Percentiles rank a stretch among this genome's conserved stretches.
Conservation (phyloP, 176 grass and related monocot species). For the Cenchrus purpureus region DNA sequence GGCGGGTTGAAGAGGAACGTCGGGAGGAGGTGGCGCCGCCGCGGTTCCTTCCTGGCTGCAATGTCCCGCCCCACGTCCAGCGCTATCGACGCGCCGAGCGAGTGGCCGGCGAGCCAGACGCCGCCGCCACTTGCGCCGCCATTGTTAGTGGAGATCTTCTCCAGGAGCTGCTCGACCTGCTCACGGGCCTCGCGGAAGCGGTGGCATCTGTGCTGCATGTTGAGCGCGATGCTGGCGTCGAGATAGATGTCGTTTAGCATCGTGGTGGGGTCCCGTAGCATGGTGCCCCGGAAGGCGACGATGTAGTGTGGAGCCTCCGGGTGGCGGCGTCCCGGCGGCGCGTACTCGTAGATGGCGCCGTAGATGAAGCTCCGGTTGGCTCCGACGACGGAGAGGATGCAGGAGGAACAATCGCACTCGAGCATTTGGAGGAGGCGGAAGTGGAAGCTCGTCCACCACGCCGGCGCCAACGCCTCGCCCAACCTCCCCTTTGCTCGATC, state of each 20-base stretch:
- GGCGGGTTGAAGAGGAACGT: constrained; percentile 26
- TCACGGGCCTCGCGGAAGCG: not conserved
- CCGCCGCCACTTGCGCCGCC: not conserved
- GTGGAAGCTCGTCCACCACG: constrained; percentile 37
- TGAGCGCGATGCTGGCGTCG: not conserved
- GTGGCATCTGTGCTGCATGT: not conserved
- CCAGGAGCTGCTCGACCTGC: not conserved
- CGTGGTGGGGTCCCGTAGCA: not conserved
- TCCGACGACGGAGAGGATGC: not conserved
- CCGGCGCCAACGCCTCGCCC: not conserved
- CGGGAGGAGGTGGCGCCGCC: not conserved
- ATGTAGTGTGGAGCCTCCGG: constrained; percentile 6
- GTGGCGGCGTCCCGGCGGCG: not conserved
- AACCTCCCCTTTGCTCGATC: not conserved
- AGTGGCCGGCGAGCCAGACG: constrained; percentile 38
- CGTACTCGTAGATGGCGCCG: constrained; percentile 32
- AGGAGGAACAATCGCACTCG: not conserved
- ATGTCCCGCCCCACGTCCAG: constrained; percentile 12
- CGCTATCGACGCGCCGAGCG: constrained; percentile 18
- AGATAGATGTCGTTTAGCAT: too few relatives aligned
- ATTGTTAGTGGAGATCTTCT: not conserved
- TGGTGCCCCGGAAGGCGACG: constrained; percentile 35
- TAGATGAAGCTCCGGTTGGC: not conserved
- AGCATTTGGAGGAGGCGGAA: constrained; percentile 2
- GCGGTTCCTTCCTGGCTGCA: too few relatives aligned